Evolutionary conservation across 176 grass and related monocot species (phyloP), one percentile per base, ranked within the genome.

Genomic region (Elaeis guineensis): DNA sequence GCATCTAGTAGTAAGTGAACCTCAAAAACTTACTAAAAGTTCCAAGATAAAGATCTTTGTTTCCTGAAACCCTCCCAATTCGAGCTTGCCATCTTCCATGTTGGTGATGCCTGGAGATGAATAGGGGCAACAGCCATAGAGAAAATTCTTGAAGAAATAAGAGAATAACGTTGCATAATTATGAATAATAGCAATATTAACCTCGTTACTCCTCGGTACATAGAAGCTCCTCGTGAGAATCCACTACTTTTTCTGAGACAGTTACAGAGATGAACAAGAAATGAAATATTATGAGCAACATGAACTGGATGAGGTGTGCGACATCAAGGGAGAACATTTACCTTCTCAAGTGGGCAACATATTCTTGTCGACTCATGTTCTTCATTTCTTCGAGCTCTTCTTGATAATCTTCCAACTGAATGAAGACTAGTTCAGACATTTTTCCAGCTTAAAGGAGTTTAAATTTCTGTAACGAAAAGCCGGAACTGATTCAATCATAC

Each of bases 21-120:
- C 35, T 65, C 59, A 69, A 3, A 50, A 28, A 59, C 87, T 18
- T 52, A 90, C 87, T 59, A 72, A 90, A 90, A 50, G 87, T 90
- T 64, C 87, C 87, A 0, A 90, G 51, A 83, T 90, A 86, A 63
- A 90, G 82, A 61, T 86, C 87, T 68, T 90, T 90, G 76, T 86
- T 90, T 68, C 87, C 87, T 5, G 87, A 90, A 64, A 90, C 87
- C 61, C 87, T 80, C 57, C 87, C 87, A 25, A 90, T 90, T 62
- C 87, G 79, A 21, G 87, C 87, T 52, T 90, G 87, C 87, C 87
- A 90, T 17, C 87, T 67, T 25, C 87, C 82, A 63, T 86, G 87
- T 55, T 86, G 79, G 61, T 90, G 87, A 82, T 90, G 87, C 82
- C 87, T 87, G 69, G 11, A 21, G 3, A 22, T 16, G 24, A 12